phyloP scores from a whole-genome alignment of 768 basidiomycete genomes.

The Tylopilus sp. region DNA sequence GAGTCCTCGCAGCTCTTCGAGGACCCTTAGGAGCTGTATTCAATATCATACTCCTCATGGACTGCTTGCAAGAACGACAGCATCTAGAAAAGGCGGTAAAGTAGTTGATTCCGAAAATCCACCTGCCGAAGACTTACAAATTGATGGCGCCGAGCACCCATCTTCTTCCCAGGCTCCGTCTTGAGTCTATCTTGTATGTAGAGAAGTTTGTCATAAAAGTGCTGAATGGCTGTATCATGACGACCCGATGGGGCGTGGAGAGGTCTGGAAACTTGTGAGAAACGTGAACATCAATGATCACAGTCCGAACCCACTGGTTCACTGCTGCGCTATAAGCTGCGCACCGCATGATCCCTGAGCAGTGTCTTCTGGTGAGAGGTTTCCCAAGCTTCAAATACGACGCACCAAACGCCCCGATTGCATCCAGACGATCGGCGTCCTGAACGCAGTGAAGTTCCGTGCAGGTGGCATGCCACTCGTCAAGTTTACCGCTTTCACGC shows the following conservation, averaged over 20 bases:
- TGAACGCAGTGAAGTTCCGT: slow-evolving; percentile 79
- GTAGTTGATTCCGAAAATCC: slow-evolving; percentile 1
- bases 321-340: slow-evolving; percentile 58
- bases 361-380: neutral
- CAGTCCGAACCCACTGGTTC: slow-evolving; percentile 39
- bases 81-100: slow-evolving; percentile 41
- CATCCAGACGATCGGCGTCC: slow-evolving; percentile 76
- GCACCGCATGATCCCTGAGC: slow-evolving; percentile 63
- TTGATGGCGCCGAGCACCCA: slow-evolving; percentile 71
- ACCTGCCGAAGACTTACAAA: slow-evolving; percentile 44
- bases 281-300: neutral
- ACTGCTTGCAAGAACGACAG: slow-evolving; percentile 58
- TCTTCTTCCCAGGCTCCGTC: slow-evolving; percentile 62
- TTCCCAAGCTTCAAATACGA: neutral
- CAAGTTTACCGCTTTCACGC: slow-evolving; percentile 50
- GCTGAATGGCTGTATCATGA: slow-evolving; percentile 15
- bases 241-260: slow-evolving; percentile 47
- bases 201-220: slow-evolving; percentile 38
- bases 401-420: slow-evolving; percentile 73
- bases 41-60: slow-evolving; percentile 47
- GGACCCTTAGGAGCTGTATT: neutral
- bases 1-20: neutral
- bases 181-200: slow-evolving; percentile 73
- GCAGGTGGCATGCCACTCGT: slow-evolving; percentile 67
- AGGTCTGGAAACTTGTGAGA: slow-evolving; percentile 29